These are phyloP conservation scores for Globisporangium iwayamae DNA, from an alignment of 352 stramenopile genomes.

Conservation along the genomic window DNA sequence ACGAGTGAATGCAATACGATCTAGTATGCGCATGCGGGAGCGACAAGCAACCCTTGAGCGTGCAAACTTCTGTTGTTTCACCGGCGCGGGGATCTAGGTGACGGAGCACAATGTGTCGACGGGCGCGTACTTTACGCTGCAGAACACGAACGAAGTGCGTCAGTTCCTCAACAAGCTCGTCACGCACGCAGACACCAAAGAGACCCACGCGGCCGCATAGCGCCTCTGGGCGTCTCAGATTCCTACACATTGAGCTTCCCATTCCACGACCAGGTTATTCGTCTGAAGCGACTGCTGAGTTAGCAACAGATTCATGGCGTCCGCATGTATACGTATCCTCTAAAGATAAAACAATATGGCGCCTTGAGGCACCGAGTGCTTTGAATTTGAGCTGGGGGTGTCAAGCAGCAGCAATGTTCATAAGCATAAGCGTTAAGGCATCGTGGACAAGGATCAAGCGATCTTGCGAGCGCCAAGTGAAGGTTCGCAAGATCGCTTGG, in stretches of 20 bases:
- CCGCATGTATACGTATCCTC: background rate
- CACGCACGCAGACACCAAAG: slow-evolving; percentile 20
- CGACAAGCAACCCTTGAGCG: background rate
- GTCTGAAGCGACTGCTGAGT: too few relatives aligned
- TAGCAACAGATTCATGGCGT: background rate
- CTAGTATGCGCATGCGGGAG: background rate
- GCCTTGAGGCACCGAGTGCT: background rate
- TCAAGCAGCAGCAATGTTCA: background rate
- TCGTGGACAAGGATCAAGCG: too few relatives aligned
- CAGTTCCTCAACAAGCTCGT: slow-evolving; percentile 74
- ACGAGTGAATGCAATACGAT: background rate
- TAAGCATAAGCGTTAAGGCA: background rate
- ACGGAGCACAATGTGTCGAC: slow-evolving; percentile 71
- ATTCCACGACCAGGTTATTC: too few relatives aligned
- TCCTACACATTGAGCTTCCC: background rate
- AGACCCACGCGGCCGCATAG: slow-evolving; percentile 9
- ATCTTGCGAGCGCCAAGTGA: too few relatives aligned
- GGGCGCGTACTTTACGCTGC: slow-evolving; percentile 69
- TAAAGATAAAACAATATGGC: background rate
- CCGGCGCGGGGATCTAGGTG: slow-evolving; percentile 78
- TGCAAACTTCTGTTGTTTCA: background rate
- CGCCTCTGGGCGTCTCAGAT: background rate
- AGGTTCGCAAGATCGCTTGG: too few relatives aligned
- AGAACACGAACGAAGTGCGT: slow-evolving; percentile 69
- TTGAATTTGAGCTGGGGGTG: background rate